Evolutionary conservation across 2,329 filamentous ascomycete species (phyloP), one percentile per base, ranked within the genome.

Genomic region (Chaetoscypha palmicola): DNA sequence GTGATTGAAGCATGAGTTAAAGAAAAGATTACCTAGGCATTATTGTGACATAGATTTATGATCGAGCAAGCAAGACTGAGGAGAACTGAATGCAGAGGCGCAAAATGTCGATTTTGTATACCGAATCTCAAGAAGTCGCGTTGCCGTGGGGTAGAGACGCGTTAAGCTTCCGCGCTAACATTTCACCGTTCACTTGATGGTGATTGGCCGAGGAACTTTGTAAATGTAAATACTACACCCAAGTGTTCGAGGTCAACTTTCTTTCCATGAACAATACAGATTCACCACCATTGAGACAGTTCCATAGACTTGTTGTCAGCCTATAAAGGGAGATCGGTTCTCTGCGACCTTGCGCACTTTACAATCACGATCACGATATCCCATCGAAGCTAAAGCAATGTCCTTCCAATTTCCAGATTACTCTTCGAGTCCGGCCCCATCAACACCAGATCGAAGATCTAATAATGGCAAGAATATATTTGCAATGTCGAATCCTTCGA

Each of bases 401-500:
- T 46, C 49, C 20, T 60, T 52, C 41, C 51, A 60, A 37, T 49
- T 53, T 37, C 58, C 60, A 17, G 20, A 23, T 28, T 52, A 47
- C 39, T 58, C 57, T 19, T 58, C 57, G 11, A 61, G 57, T 40
- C 59, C 58, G 11, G 59, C 61, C n/a, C 61, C 61, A 11, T 63
- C 62, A 38, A 66, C 64, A 41, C 64, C 64, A 47, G 57, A 59
- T 33, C 56, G 54, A 50, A 56, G 46, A 38, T 52, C 57, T 20
- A 52, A 49, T 36, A 53, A 58, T 54, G 51, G 50, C 42, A 50
- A 48, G 21, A 52, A 54, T 34, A 37, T 37, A 31, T 62, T 61
- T 45, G 57, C 52, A 22, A 49, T 47, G 31, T 54, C 57, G 31
- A 61, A 62, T 24, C 66, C 71, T 34, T 78, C 76, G 4, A 77